Evolutionary conservation across 352 stramenopile species (phyloP).

Genomic region (Globisporangium paroecandrum): DNA sequence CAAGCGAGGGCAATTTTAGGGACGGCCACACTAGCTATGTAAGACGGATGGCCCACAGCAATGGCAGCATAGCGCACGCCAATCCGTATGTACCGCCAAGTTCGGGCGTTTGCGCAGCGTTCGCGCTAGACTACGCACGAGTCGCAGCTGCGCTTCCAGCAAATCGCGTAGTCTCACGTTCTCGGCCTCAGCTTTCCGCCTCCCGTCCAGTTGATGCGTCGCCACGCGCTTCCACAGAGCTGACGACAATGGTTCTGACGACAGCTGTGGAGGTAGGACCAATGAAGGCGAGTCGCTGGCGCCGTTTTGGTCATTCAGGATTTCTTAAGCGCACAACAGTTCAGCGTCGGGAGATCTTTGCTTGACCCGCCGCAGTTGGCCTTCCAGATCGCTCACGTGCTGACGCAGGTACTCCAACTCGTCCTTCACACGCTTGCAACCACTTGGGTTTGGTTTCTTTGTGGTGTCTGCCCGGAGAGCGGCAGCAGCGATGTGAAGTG

Average conservation of each 20-base stretch:
- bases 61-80: too few relatives aligned
- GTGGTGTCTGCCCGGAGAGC: background rate
- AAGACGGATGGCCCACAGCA: too few relatives aligned
- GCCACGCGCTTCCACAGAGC: slow-evolving; percentile 4
- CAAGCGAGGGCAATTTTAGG: background rate
- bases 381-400: slow-evolving; percentile 9
- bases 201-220: background rate
- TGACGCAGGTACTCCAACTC: slow-evolving; percentile 7
- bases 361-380: background rate
- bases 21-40: too few relatives aligned
- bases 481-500: background rate
- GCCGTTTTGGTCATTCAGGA: too few relatives aligned
- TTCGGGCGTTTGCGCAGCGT: too few relatives aligned
- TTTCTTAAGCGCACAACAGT: too few relatives aligned
- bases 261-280: background rate
- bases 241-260: background rate
- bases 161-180: background rate
- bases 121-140: background rate
- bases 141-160: slow-evolving; percentile 4
- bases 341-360: background rate
- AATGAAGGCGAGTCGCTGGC: too few relatives aligned
- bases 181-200: background rate
- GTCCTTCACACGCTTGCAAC: slow-evolving; percentile 5
- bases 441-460: background rate
- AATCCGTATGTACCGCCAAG: background rate